A percentile compares a stretch with the other conserved stretches of the same genome.
phyloP scores from a whole-genome alignment of 2,329 filamentous ascomycete species.

The Periconia sp. region DNA sequence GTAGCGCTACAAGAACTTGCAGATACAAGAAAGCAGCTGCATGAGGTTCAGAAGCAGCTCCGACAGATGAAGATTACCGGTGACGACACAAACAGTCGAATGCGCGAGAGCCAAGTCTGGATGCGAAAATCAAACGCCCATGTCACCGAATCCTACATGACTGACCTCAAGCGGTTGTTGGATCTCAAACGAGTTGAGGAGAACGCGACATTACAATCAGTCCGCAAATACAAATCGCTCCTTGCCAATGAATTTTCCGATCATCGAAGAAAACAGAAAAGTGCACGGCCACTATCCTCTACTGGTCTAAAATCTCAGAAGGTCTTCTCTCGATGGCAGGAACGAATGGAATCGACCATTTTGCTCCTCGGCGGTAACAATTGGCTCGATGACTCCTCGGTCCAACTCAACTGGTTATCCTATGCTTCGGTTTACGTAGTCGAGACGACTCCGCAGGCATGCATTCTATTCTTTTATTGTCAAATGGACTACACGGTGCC shows the following conservation, averaged over 20 bases:
- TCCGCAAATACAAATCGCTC: neutral
- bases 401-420: neutral
- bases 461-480: neutral
- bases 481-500: constrained; percentile 1
- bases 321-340: neutral
- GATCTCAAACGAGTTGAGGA: neutral
- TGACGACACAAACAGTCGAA: neutral
- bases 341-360: neutral
- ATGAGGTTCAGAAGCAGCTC: constrained; percentile 1
- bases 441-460: neutral
- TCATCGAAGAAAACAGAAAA: neutral
- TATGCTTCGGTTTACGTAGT: neutral
- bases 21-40: neutral
- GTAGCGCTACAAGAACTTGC: constrained; percentile 1
- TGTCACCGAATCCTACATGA: neutral
- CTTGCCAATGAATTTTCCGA: neutral
- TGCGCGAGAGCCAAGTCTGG: neutral
- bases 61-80: neutral
- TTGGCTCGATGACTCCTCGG: neutral
- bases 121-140: neutral
- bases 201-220: no score
- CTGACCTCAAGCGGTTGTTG: neutral
- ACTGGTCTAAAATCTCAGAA: neutral
- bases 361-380: constrained; percentile 1
- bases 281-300: neutral